phyloP scores from a whole-genome alignment of 345 rosid species.

The Garcia nutans region DNA sequence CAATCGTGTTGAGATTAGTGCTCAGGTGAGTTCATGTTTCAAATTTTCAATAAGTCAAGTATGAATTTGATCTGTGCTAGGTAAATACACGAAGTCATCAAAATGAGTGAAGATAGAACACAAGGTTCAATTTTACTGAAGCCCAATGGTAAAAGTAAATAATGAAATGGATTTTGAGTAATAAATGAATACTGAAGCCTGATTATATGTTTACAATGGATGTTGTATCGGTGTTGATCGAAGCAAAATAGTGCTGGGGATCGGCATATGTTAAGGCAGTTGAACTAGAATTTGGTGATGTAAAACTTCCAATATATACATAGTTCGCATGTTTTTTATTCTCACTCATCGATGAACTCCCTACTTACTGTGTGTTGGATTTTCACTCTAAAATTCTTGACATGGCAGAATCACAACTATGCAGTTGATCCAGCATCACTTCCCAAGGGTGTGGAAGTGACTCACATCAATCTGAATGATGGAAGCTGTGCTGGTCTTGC shows the following conservation, averaged over 20 bases:
- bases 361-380: not conserved
- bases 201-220: not conserved
- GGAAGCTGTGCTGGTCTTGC: constrained; percentile 96
- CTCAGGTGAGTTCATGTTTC: constrained; percentile 56
- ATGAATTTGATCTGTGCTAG: not conserved
- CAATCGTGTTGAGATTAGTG: constrained; percentile 86
- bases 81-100: not conserved
- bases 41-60: not conserved
- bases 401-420: constrained; percentile 84
- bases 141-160: not conserved
- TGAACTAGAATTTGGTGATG: not conserved
- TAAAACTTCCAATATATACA: not conserved
- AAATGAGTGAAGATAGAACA: not conserved
- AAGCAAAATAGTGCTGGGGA: not conserved
- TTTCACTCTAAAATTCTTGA: constrained; percentile 16
- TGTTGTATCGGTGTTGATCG: not conserved
- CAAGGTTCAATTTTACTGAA: not conserved
- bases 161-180: not conserved
- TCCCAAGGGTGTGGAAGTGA: constrained; percentile 84
- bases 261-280: not conserved
- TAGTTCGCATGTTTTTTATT: not conserved
- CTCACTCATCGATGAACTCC: not conserved
- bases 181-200: not conserved
- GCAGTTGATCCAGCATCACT: constrained; percentile 91
- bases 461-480: constrained; percentile 90